Evolutionary conservation across 2,329 filamentous ascomycete genomes (phyloP), one percentile per base, ranked within the genome.

Genomic region (Sporothrix inflata): DNA sequence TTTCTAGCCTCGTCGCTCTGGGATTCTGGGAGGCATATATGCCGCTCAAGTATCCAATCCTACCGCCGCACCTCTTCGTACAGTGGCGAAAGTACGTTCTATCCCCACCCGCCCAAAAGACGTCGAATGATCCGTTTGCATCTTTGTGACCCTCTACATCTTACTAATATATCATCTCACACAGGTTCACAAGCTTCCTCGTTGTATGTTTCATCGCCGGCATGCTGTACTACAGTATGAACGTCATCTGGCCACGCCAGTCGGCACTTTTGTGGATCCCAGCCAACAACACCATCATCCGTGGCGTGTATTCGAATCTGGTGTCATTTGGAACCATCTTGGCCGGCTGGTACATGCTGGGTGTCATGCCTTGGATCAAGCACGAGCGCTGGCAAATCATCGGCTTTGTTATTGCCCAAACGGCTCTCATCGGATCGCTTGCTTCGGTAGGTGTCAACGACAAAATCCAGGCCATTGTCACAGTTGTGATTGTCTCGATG

Each of bases 241-340:
- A 79, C 67, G 78, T 79, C 11, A 74, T 79, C 34, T 78, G 77
- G 78, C 78, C 78, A 3, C 75, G 76, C 2, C 77, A 79, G 61
- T 57, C 71, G 81, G 83, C 12, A 82, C 87, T 69, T 80, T 88
- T 19, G 88, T 85, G 68, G 40, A 71, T 73, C 65, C 16, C 65
- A 3, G 30, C 72, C 34, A 24, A 40, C 21, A 73, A 78, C 21
- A 77, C 74, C 5, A 76, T 78, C 30, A 78, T 78, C 24, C 49
- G 49, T 24, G 49, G 49, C 49, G 49, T 53, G 1, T 53, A 53
- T 21, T 53, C 49, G n/a, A 53, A 53, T 21, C n/a, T 53, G 5
- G 49, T 53, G 4, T 77, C 75, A 4, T 78, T 75, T 42, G 79
- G 79, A 19, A 80, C 78, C 11, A 78, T 78, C 72, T 69, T 77